phyloP scores from a whole-genome alignment of 352 stramenopile genomes.

The Peronospora farinosa region DNA sequence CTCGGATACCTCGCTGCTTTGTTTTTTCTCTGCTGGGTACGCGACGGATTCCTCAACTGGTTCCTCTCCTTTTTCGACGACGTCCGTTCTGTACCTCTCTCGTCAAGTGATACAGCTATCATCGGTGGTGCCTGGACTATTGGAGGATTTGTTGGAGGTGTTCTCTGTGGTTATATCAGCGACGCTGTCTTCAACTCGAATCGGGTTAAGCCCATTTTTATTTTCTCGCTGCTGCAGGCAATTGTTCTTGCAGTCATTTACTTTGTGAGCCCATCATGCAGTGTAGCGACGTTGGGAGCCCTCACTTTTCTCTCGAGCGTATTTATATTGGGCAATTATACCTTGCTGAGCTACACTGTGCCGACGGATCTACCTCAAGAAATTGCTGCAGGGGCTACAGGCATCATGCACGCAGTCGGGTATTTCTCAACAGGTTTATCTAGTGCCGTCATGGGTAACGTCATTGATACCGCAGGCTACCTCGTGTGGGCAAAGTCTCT shows the following conservation, averaged over 20 bases:
- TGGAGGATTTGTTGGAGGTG: constrained; percentile 55
- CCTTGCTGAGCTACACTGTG: constrained; percentile 65
- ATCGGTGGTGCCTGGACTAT: constrained; percentile 73
- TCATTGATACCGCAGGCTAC: constrained; percentile 52
- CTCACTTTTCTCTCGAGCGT: constrained; percentile 65
- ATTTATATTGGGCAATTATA: constrained; percentile 72
- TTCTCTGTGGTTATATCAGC: constrained; percentile 69
- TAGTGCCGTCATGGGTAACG: constrained; percentile 54
- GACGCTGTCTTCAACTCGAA: constrained; percentile 63
- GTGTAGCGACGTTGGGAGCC: constrained; percentile 37
- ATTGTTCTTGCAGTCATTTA: constrained; percentile 53
- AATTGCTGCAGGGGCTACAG: constrained; percentile 54
- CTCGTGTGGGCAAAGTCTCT: constrained; percentile 52
- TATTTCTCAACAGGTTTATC: constrained; percentile 69
- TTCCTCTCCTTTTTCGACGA: constrained; percentile 75
- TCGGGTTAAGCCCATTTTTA: constrained; percentile 61
- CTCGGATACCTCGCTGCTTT: constrained; percentile 57
- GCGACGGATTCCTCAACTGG: constrained; percentile 71
- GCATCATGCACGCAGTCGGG: constrained; percentile 57
- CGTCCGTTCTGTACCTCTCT: constrained; percentile 40
- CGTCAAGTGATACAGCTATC: constrained; percentile 44
- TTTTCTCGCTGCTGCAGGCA: constrained; percentile 61
- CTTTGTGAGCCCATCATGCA: constrained; percentile 46
- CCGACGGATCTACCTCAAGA: constrained; percentile 66
- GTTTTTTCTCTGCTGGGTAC: constrained; percentile 69